These are phyloP conservation scores for Trametes maxima DNA, from an alignment of 768 basidiomycete genomes.

Conservation along the genomic window DNA sequence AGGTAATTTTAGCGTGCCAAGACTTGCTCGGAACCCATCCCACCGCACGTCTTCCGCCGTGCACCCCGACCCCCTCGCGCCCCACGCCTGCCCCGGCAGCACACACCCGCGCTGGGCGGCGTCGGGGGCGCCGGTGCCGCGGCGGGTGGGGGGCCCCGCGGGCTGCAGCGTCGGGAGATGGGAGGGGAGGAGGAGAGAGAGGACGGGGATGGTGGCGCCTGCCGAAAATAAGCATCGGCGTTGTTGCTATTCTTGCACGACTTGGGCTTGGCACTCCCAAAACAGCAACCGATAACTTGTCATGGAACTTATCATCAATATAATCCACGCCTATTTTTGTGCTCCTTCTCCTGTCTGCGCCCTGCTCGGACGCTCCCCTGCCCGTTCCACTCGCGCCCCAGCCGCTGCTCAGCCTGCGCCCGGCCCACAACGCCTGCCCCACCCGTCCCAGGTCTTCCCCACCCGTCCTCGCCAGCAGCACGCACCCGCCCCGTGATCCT, in stretches of 20 bases:
- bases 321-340: slow-evolving; percentile 20
- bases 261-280: slow-evolving; percentile 25
- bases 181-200: slow-evolving; percentile 6
- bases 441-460: neutral
- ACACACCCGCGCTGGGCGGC: neutral
- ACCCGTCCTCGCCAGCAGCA: neutral
- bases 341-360: slow-evolving; percentile 1
- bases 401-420: neutral
- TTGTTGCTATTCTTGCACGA: slow-evolving; percentile 20
- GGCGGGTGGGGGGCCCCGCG: neutral
- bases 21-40: slow-evolving; percentile 28
- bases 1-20: slow-evolving; percentile 48
- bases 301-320: slow-evolving; percentile 20
- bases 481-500: neutral
- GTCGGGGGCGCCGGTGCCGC: neutral
- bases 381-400: neutral
- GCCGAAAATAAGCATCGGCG: slow-evolving; percentile 25
- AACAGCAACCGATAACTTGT: slow-evolving; percentile 15
- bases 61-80: neutral
- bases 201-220: slow-evolving; percentile 18
- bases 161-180: neutral
- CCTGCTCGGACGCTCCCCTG: neutral
- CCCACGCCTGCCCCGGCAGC: neutral
- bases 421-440: neutral
- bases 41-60: slow-evolving; percentile 18